A percentile compares a stretch with the other conserved stretches of the same genome.
Conservation (phyloP, 108 stramenopile genomes). For the Cyclostephanos tholiformis region DNA sequence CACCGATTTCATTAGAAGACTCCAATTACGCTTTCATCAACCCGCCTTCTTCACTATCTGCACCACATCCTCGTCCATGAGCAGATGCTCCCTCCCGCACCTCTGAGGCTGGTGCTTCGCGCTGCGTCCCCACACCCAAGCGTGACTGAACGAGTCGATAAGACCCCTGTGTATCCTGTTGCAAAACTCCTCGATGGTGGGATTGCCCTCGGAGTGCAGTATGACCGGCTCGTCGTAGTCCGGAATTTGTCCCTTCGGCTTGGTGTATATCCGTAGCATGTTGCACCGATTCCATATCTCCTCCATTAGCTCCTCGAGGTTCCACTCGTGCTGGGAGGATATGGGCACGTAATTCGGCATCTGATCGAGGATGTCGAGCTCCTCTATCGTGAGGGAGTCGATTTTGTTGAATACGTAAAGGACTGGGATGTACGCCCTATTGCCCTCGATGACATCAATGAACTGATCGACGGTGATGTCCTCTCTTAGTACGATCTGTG, state of each 20-base stretch:
- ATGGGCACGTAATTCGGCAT: conserved; percentile 98
- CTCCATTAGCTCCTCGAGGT: conserved; percentile 95
- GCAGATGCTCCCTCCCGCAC: conserved; percentile 94
- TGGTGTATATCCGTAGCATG: conserved; percentile 98
- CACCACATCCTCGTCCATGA: conserved; percentile 97
- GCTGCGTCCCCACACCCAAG: conserved; percentile 94
- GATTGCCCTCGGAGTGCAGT: conserved; percentile 89
- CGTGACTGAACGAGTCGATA: conserved; percentile 88
- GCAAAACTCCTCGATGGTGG: conserved; percentile 97
- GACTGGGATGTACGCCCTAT: conserved; percentile 95
- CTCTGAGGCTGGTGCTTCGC: conserved; percentile 98
- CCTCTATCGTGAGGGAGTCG: conserved; percentile 97
- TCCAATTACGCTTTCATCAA: conserved; percentile 18
- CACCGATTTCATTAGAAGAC: background rate
- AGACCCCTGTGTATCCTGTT: conserved; percentile 90
- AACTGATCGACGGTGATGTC: conserved; percentile 96
- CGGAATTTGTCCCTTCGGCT: conserved; percentile 98
- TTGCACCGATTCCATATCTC: conserved; percentile 92
- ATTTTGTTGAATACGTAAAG: conserved; percentile 99
- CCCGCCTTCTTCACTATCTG: conserved; percentile 80
- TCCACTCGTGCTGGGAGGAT: conserved; percentile 92
- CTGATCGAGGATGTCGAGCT: conserved; percentile 96
- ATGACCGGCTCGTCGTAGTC: conserved; percentile 98
- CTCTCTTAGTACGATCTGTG: conserved; percentile 90
- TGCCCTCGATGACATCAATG: conserved; percentile 97